A percentile compares a stretch with the other conserved stretches of the same genome.
Evolutionary conservation across 2,329 filamentous ascomycete genomes (phyloP).

Genomic region (Alternaria sp.): DNA sequence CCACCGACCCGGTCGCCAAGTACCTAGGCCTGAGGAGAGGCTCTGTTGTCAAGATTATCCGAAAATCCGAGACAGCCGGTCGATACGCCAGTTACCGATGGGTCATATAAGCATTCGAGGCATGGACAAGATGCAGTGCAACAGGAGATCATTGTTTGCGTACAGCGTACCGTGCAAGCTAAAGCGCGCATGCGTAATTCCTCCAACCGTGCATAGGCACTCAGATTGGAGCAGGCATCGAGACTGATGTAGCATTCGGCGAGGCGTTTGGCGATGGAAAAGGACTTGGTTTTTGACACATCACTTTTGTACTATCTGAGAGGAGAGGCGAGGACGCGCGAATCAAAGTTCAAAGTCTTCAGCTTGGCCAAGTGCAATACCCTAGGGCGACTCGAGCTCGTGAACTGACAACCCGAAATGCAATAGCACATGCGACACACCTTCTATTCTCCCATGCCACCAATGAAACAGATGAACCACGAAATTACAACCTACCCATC

Average conservation of each 20-base stretch:
- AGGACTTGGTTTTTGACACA: conserved; percentile 18
- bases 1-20: conserved; percentile 89
- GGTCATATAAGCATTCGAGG: conserved; percentile 54
- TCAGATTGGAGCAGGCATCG: conserved; percentile 2
- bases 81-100: conserved; percentile 94
- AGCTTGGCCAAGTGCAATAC: neutral
- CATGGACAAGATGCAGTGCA: neutral
- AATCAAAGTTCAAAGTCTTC: neutral
- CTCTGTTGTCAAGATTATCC: conserved; percentile 98
- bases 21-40: conserved; percentile 90
- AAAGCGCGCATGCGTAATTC: conserved; percentile 2
- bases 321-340: neutral
- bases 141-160: neutral
- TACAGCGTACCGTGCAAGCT: neutral
- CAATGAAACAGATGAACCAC: neutral
- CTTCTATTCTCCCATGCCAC: neutral
- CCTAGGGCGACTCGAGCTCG: neutral
- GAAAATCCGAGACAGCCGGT: conserved; percentile 93
- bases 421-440: neutral
- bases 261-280: conserved; percentile 40
- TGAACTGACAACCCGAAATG: neutral
- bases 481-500: neutral
- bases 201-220: neutral
- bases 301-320: conserved; percentile 11
- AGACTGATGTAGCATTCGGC: conserved; percentile 33